These are phyloP conservation scores for Ascochyta fabae DNA, from an alignment of 2,329 filamentous ascomycete species.

Conservation along the genomic window DNA sequence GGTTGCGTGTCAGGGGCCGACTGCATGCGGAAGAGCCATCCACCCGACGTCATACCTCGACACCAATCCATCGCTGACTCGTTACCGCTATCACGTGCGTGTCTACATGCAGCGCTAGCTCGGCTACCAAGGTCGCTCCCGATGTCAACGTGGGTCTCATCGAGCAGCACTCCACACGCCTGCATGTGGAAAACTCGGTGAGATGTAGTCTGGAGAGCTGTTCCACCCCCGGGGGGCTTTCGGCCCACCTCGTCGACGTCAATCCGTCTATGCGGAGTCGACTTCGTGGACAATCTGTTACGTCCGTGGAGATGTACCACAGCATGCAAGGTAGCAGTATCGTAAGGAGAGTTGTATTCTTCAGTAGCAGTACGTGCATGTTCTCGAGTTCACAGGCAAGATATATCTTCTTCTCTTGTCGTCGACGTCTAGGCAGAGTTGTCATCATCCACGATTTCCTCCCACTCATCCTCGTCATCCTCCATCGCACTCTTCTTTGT, in stretches of 20 bases:
- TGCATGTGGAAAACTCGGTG: conserved; percentile 10
- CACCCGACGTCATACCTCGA: conserved; percentile 12
- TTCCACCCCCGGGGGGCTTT: conserved; percentile 15
- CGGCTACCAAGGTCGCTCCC: conserved; percentile 6
- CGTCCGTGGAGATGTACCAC: no score
- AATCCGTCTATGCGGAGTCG: not conserved
- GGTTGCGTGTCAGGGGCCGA: not conserved
- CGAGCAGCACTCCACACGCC: conserved; percentile 8
- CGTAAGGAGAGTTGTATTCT: no score
- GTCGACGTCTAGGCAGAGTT: no score
- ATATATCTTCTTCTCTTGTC: no score
- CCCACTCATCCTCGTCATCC: no score
- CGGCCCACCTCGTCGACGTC: conserved; percentile 12
- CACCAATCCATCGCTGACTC: not conserved
- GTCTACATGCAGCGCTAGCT: not conserved
- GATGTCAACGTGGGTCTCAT: conserved; percentile 15
- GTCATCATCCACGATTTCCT: no score
- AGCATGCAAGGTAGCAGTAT: no score
- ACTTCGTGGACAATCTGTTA: no score
- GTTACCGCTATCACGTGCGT: conserved; percentile 4
- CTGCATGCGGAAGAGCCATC: conserved; percentile 8
- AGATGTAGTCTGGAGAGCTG: conserved; percentile 14
- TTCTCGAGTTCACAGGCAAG: no score
- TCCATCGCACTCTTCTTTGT: no score
- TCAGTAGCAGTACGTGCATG: no score